phyloP scores from a whole-genome alignment of 176 grass and related monocot species.

The Musa schizocarpa region DNA sequence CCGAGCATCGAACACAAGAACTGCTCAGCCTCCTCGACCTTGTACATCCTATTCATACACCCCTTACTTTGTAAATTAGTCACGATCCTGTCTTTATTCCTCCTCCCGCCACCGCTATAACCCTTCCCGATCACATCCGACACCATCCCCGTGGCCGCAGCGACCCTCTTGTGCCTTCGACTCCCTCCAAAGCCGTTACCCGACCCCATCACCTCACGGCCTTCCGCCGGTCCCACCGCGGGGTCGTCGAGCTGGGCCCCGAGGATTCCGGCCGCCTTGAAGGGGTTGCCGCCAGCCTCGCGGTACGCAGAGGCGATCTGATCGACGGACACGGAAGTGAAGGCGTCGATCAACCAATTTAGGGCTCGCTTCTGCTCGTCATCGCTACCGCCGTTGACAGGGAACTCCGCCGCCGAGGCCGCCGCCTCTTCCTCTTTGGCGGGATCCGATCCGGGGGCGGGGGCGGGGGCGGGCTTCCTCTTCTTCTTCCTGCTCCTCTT shows the following conservation, averaged over 20 bases:
- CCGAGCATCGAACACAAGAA: constrained; percentile 75
- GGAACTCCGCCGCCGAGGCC: constrained; percentile 18
- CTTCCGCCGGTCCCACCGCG: neutral
- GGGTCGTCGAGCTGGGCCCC: constrained; percentile 30
- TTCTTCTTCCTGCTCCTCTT: constrained; percentile 34
- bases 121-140: constrained; percentile 67
- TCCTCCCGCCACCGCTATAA: constrained; percentile 18
- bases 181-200: constrained; percentile 21
- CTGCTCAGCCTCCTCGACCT: constrained; percentile 51
- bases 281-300: constrained; percentile 50
- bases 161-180: constrained; percentile 27
- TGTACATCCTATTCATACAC: neutral
- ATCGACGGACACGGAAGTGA: constrained; percentile 47
- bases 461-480: constrained; percentile 20
- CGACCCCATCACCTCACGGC: neutral
- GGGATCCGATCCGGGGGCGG: neutral
- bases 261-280: constrained; percentile 54
- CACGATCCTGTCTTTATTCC: constrained; percentile 1
- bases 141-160: constrained; percentile 55
- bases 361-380: constrained; percentile 31
- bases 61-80: constrained; percentile 7
- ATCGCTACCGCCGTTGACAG: neutral
- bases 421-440: neutral
- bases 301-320: constrained; percentile 60
- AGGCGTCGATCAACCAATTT: constrained; percentile 55